These are phyloP conservation scores for Mortierella polycephala DNA, from an alignment of 371 early-diverging fungal species.

Conservation along the genomic window DNA sequence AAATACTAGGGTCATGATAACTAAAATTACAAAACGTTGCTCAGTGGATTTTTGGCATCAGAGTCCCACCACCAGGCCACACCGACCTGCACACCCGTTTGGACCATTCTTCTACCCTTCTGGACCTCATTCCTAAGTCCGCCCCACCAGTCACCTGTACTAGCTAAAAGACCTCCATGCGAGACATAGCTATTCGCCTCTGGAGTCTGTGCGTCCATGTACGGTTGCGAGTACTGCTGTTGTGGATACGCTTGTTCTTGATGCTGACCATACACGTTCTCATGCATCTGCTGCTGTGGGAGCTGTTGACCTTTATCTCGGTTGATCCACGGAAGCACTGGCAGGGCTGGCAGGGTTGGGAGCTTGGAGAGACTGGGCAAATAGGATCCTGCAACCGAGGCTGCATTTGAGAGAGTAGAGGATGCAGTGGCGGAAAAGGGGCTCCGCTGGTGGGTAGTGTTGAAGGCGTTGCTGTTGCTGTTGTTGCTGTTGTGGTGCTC, in stretches of 20 bases:
- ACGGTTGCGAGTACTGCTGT: conserved; percentile 17
- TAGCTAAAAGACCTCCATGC: conserved; percentile 4
- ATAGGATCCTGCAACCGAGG: conserved; percentile 41
- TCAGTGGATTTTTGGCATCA: conserved; percentile 34
- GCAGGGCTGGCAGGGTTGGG: conserved; percentile 20
- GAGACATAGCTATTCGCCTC: background rate
- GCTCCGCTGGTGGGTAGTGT: too few relatives aligned
- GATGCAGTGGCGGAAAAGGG: conserved; percentile 30
- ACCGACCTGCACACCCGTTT: conserved; percentile 46
- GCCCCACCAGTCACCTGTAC: conserved; percentile 32
- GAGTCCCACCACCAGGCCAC: conserved; percentile 55
- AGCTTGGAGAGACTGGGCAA: conserved; percentile 41
- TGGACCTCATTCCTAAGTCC: conserved; percentile 38
- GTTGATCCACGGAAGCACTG: conserved; percentile 28
- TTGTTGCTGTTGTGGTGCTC: conserved; percentile 10
- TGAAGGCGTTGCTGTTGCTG: conserved; percentile 8
- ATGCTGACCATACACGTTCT: conserved; percentile 1
- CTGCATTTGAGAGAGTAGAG: conserved; percentile 39
- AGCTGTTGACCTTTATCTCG: conserved; percentile 26
- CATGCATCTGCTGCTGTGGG: conserved; percentile 29
- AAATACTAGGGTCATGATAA: too few relatives aligned
- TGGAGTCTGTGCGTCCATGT: background rate
- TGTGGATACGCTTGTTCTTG: conserved; percentile 16
- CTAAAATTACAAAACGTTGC: conserved; percentile 22
- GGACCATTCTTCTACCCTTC: conserved; percentile 41